phyloP scores from a whole-genome alignment of 805 yeast genomes.

The Candida berthetii region DNA sequence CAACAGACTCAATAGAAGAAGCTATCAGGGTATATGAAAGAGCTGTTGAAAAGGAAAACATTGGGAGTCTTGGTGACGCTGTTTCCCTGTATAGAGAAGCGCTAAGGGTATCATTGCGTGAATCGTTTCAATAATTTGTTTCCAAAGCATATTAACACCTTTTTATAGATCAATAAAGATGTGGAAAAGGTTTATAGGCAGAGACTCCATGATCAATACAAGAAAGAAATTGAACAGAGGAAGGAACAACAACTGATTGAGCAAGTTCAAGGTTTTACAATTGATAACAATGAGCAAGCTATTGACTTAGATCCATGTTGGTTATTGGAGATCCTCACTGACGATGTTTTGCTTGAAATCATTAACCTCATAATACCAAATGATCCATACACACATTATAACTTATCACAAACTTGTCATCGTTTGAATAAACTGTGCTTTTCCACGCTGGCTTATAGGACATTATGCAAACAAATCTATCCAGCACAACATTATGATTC shows the following conservation, averaged over 20 bases:
- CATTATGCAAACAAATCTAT: constrained; percentile 43
- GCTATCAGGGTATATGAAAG: background rate
- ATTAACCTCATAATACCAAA: constrained; percentile 37
- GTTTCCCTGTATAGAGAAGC: background rate
- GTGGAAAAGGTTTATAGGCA: constrained; percentile 69
- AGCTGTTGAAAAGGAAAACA: background rate
- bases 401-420: constrained; percentile 53
- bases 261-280: background rate
- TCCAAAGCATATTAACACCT: no score
- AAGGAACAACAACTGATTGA: constrained; percentile 9
- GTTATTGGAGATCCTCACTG: constrained; percentile 40
- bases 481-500: constrained; percentile 48
- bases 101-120: background rate
- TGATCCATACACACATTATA: constrained; percentile 62
- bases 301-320: constrained; percentile 28
- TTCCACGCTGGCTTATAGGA: constrained; percentile 42
- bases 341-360: constrained; percentile 50
- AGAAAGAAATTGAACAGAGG: constrained; percentile 32
- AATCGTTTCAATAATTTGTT: background rate
- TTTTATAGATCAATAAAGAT: constrained; percentile 26
- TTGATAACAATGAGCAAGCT: constrained; percentile 3
- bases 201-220: constrained; percentile 23
- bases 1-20: background rate
- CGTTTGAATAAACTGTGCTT: constrained; percentile 54
- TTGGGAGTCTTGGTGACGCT: constrained; percentile 1